Evolutionary conservation across 2,329 filamentous ascomycete species (phyloP).

Genomic region (Fusarium globosum): DNA sequence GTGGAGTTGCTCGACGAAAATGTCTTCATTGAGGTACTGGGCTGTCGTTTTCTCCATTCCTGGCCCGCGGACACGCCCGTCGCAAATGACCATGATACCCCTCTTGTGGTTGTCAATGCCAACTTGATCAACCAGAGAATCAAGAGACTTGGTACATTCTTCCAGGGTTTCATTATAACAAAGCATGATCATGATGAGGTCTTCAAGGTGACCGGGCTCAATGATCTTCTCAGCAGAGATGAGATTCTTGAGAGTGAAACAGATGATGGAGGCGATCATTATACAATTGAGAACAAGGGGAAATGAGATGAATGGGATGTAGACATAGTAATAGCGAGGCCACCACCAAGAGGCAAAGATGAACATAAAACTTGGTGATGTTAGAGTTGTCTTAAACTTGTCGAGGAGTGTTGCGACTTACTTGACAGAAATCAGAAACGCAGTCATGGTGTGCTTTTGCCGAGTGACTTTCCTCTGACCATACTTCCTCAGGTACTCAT

Average conservation of each 20-base stretch:
- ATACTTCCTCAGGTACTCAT: constrained; percentile 19
- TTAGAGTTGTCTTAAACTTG: not conserved
- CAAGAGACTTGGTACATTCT: constrained; percentile 48
- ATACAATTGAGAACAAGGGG: constrained; percentile 41
- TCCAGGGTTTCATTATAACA: constrained; percentile 57
- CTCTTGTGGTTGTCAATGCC: constrained; percentile 36
- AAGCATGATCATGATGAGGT: constrained; percentile 53
- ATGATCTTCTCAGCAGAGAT: constrained; percentile 28
- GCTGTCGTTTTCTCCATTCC: constrained; percentile 40
- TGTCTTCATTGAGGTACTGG: constrained; percentile 54
- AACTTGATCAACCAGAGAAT: constrained; percentile 45
- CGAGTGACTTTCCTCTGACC: constrained; percentile 24
- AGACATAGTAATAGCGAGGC: constrained; percentile 40
- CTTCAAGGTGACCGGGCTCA: constrained; percentile 44
- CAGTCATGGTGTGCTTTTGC: constrained; percentile 30
- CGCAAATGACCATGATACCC: constrained; percentile 41
- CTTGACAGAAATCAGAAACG: constrained; percentile 26
- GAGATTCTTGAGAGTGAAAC: constrained; percentile 29
- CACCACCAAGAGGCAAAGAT: constrained; percentile 44
- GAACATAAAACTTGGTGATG: constrained; percentile 31
- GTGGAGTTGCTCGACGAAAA: constrained; percentile 47
- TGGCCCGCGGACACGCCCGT: constrained; percentile 40
- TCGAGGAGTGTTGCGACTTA: not conserved
- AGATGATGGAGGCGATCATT: constrained; percentile 41
- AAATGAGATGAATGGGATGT: constrained; percentile 44